Base-by-base conservation (phyloP, 1,139 yeast genomes). In the Pichia norvegensis region DNA sequence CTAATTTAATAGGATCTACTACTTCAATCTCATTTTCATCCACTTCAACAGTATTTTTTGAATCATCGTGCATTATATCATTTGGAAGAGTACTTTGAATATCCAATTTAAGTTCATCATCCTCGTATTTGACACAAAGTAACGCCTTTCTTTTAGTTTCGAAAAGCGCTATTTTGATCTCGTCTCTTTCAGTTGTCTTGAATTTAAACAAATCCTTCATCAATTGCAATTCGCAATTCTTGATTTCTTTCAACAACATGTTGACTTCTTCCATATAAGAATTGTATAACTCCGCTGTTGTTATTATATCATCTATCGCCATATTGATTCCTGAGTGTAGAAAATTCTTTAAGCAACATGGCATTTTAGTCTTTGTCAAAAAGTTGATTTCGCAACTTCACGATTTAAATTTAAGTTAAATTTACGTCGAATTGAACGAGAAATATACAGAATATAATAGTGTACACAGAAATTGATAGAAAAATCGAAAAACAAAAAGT, bases 1-100 rank as follows among this genome's bases (percentile, higher is more conserved):
- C 53, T 42, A 55, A 44, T 25, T 45, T 52, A 9, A 58, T 41
- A 8, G 63, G 62, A 42, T 59, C 57, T 20, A 46, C 44, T 1
- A 52, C 43, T 17, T 37, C 42, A 7, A 39, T 17, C 8, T 17
- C 25, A 14, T 44, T 36, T 7, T 42, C 38, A 8, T 37, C 43
- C 1, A 40, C 41, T 16, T 36, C 40, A 9, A 22, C 20, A 27
- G 31, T n/a, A 16, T 29, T 4, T 19, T 4, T 31, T 13, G n/a
- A 11, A 27, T 35, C 29, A 17, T 17, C 20, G 9, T 5, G 9
- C 8, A 16, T 31, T 11, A 8, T 7, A 23, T 45, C 36, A 16
- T 6, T 13, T 10, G 22, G 11, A 16, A 36, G 1, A 4, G 38
- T 36, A 27, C 39, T 36, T n/a, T 42, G 29, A 4, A 41, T 9